Evolutionary conservation across 768 basidiomycete species (phyloP).

Genomic region (Panus rudis): DNA sequence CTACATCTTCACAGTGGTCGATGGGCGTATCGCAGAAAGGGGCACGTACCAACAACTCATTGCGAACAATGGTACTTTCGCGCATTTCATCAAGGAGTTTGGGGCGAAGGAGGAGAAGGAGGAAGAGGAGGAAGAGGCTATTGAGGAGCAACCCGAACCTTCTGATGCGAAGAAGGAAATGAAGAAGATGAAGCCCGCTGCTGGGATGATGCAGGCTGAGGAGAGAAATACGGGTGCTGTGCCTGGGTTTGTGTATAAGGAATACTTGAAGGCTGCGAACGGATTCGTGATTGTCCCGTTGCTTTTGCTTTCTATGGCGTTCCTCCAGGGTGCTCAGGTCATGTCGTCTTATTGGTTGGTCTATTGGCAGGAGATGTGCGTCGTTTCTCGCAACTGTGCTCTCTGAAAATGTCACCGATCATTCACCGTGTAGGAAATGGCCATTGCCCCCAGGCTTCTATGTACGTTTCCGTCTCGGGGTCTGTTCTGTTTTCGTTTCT

Average conservation of each 20-base stretch:
- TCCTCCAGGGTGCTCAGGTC: conserved; percentile 66
- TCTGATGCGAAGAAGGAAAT: conserved; percentile 30
- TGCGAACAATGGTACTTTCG: conserved; percentile 54
- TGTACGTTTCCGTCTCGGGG: conserved; percentile 33
- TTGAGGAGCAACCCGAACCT: conserved; percentile 28
- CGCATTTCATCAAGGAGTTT: conserved; percentile 70
- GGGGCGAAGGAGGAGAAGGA: conserved; percentile 58
- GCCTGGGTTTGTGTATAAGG: conserved; percentile 42
- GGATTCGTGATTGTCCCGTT: conserved; percentile 61
- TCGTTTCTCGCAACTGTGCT: background rate
- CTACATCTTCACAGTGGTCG: conserved; percentile 72
- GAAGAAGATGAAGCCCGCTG: conserved; percentile 32
- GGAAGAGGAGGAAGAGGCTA: conserved; percentile 35
- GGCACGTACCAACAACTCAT: conserved; percentile 77
- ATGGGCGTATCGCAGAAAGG: conserved; percentile 72
- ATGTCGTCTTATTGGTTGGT: conserved; percentile 81
- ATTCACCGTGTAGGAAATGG: conserved; percentile 45
- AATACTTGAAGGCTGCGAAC: conserved; percentile 65
- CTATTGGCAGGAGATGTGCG: conserved; percentile 70
- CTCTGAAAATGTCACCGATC: conserved; percentile 10
- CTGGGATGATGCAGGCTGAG: conserved; percentile 74
- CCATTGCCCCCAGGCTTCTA: conserved; percentile 59
- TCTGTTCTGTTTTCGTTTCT: background rate
- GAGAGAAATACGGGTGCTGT: conserved; percentile 78
- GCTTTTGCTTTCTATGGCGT: conserved; percentile 48